Base-by-base conservation (phyloP, 2,329 filamentous ascomycete species). In the Clonostachys byssicola region DNA sequence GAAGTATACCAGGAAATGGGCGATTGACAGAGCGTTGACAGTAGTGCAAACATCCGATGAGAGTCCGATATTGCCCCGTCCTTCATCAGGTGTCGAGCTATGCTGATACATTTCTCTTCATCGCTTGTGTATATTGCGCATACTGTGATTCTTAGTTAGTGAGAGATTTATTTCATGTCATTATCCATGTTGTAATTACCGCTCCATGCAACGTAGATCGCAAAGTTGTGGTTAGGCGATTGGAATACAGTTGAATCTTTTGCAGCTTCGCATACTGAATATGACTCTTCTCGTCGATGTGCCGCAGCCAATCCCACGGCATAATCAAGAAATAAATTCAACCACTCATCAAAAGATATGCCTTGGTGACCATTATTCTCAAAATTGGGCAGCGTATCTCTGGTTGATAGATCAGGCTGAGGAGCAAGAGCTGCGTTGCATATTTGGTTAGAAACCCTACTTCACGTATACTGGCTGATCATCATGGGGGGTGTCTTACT, bases 301-400 rank as follows among this genome's bases (percentile, higher is more conserved):
- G 76, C 71, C 40, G 82, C 79, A 8, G 91, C 88, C 34, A 94
- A 77, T 6, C 85, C 75, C 43, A 96, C 75, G 4, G 91, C 88
- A 61, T 95, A 95, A 58, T 94, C 88, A 35, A 95, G 78, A 61
- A 99, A 96, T 1, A 96, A 77, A 55, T 95, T 88, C 4, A 96
- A 78, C 94, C 94, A 99, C 42, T 83, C 78, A 49, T 85, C 75
- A 60, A 97, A 96, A 0, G 83, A 73, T 42, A 97, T 88, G 8
- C 87, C 88, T 54, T 89, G 85, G 60, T 90, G 92, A 49, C 61
- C 72, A 23, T n/a, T 39, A 39, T 18, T 39, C 36, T 39, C 36
- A 12, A 39, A 39, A 18, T n/a, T n/a, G 36, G 36, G 14, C 17
- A n/a, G 14, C 14, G 14, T n/a, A 14, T 39, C 14, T n/a, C 12